Percentiles rank a stretch among this genome's conserved stretches.
Evolutionary conservation across 2,329 filamentous ascomycete species (phyloP).

Genomic region (Didymella keratinophila): DNA sequence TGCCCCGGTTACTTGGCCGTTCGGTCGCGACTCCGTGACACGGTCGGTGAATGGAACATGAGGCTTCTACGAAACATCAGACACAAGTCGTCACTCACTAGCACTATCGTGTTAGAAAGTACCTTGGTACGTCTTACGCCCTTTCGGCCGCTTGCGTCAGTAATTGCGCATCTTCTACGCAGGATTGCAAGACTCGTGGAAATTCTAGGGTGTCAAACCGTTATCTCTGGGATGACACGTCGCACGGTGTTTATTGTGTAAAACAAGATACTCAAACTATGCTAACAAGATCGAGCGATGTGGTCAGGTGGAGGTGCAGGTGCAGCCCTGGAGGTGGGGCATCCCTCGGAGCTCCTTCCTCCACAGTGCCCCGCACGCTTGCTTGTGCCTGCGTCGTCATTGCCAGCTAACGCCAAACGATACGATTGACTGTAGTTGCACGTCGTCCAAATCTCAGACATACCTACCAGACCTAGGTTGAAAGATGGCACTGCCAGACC

Average conservation of each 20-base stretch:
- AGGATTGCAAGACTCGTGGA: background rate
- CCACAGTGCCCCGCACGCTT: constrained; percentile 5
- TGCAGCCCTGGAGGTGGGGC: background rate
- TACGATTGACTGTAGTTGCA: background rate
- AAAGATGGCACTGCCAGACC: constrained; percentile 44
- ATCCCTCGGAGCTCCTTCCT: background rate
- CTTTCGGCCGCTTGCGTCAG: constrained; percentile 2
- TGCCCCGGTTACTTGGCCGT: background rate
- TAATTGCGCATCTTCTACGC: background rate
- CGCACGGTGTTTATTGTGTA: background rate
- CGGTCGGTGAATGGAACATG: background rate
- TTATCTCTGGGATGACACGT: too few relatives aligned
- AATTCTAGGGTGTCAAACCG: background rate
- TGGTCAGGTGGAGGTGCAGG: background rate
- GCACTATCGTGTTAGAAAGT: background rate
- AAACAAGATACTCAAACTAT: background rate
- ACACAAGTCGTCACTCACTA: background rate
- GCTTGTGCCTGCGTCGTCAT: constrained; percentile 5
- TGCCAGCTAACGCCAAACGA: constrained; percentile 1
- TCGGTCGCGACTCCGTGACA: background rate
- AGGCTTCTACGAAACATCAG: background rate
- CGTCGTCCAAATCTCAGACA: background rate
- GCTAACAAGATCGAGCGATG: background rate
- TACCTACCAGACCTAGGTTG: background rate
- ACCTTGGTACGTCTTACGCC: background rate